These are phyloP conservation scores for Sabuloglossum arenarium DNA, from an alignment of 495 filamentous ascomycete species.

Conservation along the genomic window DNA sequence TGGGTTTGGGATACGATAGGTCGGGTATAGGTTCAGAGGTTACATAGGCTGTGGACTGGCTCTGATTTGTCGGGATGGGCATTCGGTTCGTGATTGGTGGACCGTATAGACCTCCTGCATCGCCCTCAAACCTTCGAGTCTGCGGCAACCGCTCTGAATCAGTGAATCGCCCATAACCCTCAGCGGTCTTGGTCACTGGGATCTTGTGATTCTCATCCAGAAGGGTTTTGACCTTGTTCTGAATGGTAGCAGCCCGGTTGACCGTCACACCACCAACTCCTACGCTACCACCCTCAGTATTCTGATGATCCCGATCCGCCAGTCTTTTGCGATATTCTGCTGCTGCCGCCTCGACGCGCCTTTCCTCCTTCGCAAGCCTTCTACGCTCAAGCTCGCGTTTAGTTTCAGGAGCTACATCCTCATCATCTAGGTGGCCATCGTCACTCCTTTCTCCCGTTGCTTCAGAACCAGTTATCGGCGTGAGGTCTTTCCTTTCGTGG, in stretches of 20 bases:
- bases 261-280: constrained; percentile 14
- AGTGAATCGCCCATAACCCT: constrained; percentile 75
- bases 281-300: constrained; percentile 29
- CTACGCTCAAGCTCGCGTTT: constrained; percentile 74
- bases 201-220: constrained; percentile 56
- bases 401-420: constrained; percentile 72
- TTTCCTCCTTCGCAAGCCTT: constrained; percentile 72
- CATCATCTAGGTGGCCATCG: constrained; percentile 37
- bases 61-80: not conserved
- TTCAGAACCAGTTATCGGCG: constrained; percentile 59
- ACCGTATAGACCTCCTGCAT: not conserved
- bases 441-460: constrained; percentile 49
- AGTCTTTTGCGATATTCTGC: constrained; percentile 71
- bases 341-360: constrained; percentile 77
- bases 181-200: constrained; percentile 45
- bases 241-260: constrained; percentile 55
- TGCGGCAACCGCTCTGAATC: constrained; percentile 20
- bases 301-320: constrained; percentile 31
- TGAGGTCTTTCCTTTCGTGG: constrained; percentile 27
- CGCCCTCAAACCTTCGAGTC: not conserved
- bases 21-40: not conserved
- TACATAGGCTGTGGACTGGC: not conserved
- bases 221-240: constrained; percentile 71
- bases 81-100: not conserved
- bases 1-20: not conserved